These are phyloP conservation scores for Lentinula aciculospora DNA, from an alignment of 768 basidiomycete genomes.

Conservation along the genomic window DNA sequence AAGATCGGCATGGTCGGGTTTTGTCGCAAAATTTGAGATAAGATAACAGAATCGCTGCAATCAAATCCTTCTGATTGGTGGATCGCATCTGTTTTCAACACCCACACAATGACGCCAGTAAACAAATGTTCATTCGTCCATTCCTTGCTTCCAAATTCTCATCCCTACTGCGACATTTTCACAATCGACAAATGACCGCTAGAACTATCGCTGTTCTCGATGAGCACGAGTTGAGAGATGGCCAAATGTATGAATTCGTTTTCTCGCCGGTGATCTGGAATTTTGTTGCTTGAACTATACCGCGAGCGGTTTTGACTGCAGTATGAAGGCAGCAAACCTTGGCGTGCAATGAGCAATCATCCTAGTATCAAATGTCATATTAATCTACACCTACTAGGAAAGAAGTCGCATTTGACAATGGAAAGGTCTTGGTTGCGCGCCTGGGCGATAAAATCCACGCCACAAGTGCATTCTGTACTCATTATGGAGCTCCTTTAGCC, in stretches of 20 bases:
- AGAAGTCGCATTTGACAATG: conserved; percentile 72
- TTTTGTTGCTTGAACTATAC: too few relatives aligned
- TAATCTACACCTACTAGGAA: conserved; percentile 50
- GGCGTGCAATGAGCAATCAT: not conserved
- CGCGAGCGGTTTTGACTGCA: not conserved
- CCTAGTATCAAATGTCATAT: not conserved
- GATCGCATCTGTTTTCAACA: not conserved
- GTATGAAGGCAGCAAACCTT: too few relatives aligned
- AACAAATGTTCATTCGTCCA: not conserved
- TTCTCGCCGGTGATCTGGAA: not conserved
- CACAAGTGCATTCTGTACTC: conserved; percentile 83
- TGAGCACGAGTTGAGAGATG: conserved; percentile 54
- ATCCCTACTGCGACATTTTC: not conserved
- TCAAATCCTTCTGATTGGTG: not conserved
- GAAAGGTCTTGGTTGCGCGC: conserved; percentile 73
- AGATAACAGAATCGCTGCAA: not conserved
- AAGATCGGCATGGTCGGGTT: not conserved
- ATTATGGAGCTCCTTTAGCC: conserved; percentile 84
- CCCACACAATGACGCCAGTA: not conserved
- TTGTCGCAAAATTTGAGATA: not conserved
- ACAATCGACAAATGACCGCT: conserved; percentile 29
- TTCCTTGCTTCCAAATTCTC: conserved; percentile 2
- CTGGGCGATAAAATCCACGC: conserved; percentile 72
- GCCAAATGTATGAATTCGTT: conserved; percentile 46
- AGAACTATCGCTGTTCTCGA: conserved; percentile 56